phyloP scores from a whole-genome alignment of 1,284 basidiomycete genomes.

The Boletus sp. region DNA sequence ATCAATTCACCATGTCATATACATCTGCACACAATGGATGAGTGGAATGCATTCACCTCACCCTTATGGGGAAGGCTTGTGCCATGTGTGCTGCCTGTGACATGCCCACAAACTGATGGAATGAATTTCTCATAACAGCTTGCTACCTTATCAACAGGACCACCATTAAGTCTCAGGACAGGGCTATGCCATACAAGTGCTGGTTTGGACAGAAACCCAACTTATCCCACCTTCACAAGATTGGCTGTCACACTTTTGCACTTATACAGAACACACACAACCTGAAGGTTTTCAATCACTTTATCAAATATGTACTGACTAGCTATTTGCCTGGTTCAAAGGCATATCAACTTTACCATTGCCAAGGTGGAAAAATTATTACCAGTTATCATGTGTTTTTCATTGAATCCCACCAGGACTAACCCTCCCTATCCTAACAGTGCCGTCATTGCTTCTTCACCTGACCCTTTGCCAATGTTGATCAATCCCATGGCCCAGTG shows the following conservation, averaged over 20 bases:
- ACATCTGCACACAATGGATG: background rate
- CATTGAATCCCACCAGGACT: background rate
- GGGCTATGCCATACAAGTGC: background rate
- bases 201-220: background rate
- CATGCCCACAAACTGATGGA: background rate
- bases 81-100: background rate
- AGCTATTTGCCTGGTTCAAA: no score
- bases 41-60: background rate
- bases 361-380: background rate
- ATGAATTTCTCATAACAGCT: background rate
- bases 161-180: background rate
- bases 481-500: no score
- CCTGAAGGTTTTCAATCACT: background rate
- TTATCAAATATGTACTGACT: slow-evolving; percentile 1
- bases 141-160: background rate
- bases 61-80: background rate
- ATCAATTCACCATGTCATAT: background rate
- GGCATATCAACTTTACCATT: no score
- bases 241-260: background rate
- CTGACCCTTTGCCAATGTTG: no score
- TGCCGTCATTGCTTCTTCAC: no score
- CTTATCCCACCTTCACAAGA: background rate
- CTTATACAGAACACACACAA: slow-evolving; percentile 7
- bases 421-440: no score
- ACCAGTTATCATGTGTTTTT: background rate